A percentile compares a stretch with the other conserved stretches of the same genome.
Evolutionary conservation across 139 green algal genomes (phyloP).

Genomic region (Coelastrella sp.): DNA sequence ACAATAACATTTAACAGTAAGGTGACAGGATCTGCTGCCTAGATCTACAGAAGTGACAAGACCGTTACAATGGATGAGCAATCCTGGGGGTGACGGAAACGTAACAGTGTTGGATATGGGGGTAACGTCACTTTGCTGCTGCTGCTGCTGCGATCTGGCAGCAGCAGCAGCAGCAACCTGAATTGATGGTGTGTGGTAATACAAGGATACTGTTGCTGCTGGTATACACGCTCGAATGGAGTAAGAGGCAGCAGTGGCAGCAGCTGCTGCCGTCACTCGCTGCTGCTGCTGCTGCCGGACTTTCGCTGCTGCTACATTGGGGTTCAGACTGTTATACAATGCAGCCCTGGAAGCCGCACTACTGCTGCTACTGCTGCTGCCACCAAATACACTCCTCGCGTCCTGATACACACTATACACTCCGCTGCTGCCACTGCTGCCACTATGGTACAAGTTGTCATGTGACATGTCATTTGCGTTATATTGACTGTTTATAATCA

Average conservation of each 20-base stretch:
- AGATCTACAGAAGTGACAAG: slow-evolving; percentile 1
- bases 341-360: neutral
- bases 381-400: slow-evolving; percentile 45
- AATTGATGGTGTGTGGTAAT: slow-evolving; percentile 21
- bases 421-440: neutral
- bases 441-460: neutral
- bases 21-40: neutral
- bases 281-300: slow-evolving; percentile 8
- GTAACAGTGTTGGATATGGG: neutral
- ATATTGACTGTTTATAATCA: slow-evolving; percentile 26
- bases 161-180: slow-evolving; percentile 19
- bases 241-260: slow-evolving; percentile 12
- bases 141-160: slow-evolving; percentile 13
- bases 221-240: slow-evolving; percentile 1
- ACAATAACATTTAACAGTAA: slow-evolving; percentile 28
- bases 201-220: slow-evolving; percentile 3
- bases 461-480: neutral
- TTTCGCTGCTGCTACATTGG: neutral
- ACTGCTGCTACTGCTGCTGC: neutral
- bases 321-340: neutral
- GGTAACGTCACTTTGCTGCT: slow-evolving; percentile 14
- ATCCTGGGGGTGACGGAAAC: neutral
- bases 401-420: slow-evolving; percentile 42
- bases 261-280: neutral
- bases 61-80: slow-evolving; percentile 14